Conservation (phyloP, 768 basidiomycete genomes). For the Pholiota microspora region DNA sequence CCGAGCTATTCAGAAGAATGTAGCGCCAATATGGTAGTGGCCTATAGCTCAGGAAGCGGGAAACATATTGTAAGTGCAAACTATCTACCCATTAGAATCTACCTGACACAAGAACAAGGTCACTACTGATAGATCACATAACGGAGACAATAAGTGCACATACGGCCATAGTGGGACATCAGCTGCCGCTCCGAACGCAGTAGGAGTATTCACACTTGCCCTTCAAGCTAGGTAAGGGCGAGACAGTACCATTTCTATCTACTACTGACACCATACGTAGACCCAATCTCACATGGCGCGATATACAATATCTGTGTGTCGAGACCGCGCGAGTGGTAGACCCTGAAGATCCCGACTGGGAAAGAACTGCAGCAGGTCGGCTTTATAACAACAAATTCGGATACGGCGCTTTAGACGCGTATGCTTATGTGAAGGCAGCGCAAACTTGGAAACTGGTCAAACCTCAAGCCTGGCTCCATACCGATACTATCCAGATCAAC, state of each 20-base stretch:
- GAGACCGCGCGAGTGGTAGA: constrained; percentile 78
- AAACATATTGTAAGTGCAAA: constrained; percentile 79
- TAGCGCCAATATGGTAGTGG: constrained; percentile 92
- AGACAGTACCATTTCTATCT: background rate
- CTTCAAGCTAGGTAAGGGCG: constrained; percentile 70
- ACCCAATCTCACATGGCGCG: constrained; percentile 96
- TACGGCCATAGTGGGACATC: constrained; percentile 90
- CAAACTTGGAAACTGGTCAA: constrained; percentile 83
- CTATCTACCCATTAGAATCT: background rate
- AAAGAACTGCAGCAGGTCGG: constrained; percentile 67
- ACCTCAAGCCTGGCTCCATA: constrained; percentile 89
- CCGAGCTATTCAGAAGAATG: constrained; percentile 96
- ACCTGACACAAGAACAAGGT: constrained; percentile 47
- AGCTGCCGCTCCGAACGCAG: constrained; percentile 94
- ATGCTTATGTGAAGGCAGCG: constrained; percentile 74
- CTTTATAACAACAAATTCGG: constrained; percentile 87
- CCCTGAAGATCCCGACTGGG: constrained; percentile 91
- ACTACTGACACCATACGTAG: constrained; percentile 31
- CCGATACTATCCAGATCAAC: constrained; percentile 64
- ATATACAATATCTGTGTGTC: constrained; percentile 88
- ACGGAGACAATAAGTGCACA: constrained; percentile 70
- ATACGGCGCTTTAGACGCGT: constrained; percentile 87
- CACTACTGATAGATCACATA: constrained; percentile 71
- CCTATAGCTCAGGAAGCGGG: constrained; percentile 91
- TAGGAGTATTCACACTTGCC: constrained; percentile 88